Base-by-base conservation (phyloP, 805 yeast genomes). In the Candida multigemmis region DNA sequence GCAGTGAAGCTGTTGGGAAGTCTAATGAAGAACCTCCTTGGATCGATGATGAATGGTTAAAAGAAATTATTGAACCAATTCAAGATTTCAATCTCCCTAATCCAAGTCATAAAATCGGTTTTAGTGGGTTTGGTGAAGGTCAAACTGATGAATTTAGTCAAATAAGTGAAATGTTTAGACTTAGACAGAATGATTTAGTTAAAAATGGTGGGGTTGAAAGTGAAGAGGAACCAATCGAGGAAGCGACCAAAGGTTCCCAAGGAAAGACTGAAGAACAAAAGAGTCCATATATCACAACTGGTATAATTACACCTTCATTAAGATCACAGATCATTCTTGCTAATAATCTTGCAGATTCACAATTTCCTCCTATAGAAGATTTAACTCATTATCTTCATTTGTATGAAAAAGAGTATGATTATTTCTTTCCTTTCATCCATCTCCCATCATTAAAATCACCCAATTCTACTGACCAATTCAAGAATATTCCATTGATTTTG, bases 351-450 rank as follows among this genome's bases (percentile, higher is more conserved):
- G 50, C 63, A 14, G 67, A 70, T 12, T 54, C 65, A 10, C 77
- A 80, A 39, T 77, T 86, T 38, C 95, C 95, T 1, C 70, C 76
- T 7, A 56, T 78, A 25, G 75, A 72, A 13, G 94, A 86, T 39
- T 56, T 87, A 41, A 86, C 84, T 47, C 68, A 73, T 24, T 87
- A 83, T 49, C 68, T 80, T 39, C 65, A 71, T n/a, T 60, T 86
- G 8, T 87, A 75, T 53, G 82, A 74, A 37, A 64, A 68, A 27
- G 86, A 84, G 43, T 86, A 85, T 53, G 80, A 81, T 56, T 72
- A 71, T 30, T 86, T 80, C 47, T 78, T 84, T 53, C 87, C 93
- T 14, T 85, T 86, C 47, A 71, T 87, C 36, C 95, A 86, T 52
- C 56, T 80, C 24, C 82, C 83, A 12, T 48, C 69, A 68, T 25